Evolutionary conservation across 352 stramenopile genomes (phyloP), one percentile per base, ranked within the genome.

Genomic region (Saprolegnia diclina): DNA sequence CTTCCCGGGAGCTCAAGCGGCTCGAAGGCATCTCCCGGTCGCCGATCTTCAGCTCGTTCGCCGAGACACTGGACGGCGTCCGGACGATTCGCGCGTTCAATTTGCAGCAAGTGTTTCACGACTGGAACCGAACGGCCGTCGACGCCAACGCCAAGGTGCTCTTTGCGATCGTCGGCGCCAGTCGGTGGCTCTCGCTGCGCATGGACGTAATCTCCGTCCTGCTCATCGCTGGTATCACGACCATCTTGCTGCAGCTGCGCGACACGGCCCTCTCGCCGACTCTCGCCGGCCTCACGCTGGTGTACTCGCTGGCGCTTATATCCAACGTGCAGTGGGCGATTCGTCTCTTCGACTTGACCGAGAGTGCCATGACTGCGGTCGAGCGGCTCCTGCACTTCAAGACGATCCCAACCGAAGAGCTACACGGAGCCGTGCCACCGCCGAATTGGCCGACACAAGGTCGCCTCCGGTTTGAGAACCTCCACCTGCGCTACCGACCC

Each of bases 401-500:
- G 13, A 48, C 42, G 42, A 48, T 48, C 42, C 42, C 42, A 10
- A 48, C 1, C 7, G 42, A n/a, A 7, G 42, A 4, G 18, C 42
- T 4, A 7, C 1, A 5, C 29, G 29, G 29, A 6, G 29, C 5
- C 29, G 29, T 35, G 29, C 29, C 29, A 5, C 29, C 29, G 29
- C 29, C 29, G 5, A 35, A 2, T 2, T 35, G 29, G 29, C 29
- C 29, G 29, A 35, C 29, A 6, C 29, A 35, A 35, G 29, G 29
- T 35, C 2, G 29, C 29, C 13, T 48, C 11, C 42, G 18, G 16
- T 93, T 95, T 62, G 69, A 77, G 1, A 80, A 92, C 29, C 76
- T 94, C 4, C 72, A 75, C 26, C 67, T 95, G 42, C 79, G 78
- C 26, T 94, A 94, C 24, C 65, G 76, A 4, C 40, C n/a, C 22